Percentiles rank a stretch among this genome's conserved stretches.
Conservation (phyloP, 2,329 filamentous ascomycete genomes). For the Boeremia exigua region DNA sequence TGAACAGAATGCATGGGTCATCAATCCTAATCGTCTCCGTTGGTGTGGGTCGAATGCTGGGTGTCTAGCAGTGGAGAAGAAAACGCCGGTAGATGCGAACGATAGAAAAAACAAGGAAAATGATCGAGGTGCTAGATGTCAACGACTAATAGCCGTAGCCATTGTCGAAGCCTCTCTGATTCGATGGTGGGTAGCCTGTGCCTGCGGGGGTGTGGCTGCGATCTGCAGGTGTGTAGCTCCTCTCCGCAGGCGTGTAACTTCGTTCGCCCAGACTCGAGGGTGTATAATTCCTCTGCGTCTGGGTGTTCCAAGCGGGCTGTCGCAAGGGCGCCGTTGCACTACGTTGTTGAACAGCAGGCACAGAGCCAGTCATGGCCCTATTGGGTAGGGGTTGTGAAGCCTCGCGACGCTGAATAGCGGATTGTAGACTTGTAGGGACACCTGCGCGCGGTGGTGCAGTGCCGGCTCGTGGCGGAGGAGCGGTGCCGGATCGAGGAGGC, state of each 20-base stretch:
- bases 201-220: conserved; percentile 19
- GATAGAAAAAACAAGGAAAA: background rate
- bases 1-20: conserved; percentile 15
- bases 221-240: conserved; percentile 8
- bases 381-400: conserved; percentile 41
- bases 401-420: conserved; percentile 46
- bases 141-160: conserved; percentile 21
- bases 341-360: conserved; percentile 32
- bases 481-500: conserved; percentile 26
- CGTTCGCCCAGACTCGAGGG: conserved; percentile 11
- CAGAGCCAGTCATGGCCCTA: conserved; percentile 32
- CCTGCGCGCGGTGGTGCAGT: conserved; percentile 43
- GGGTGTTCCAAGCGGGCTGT: conserved; percentile 35
- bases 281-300: conserved; percentile 30
- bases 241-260: conserved; percentile 13
- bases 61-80: conserved; percentile 28
- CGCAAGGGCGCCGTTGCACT: conserved; percentile 45
- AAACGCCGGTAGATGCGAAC: conserved; percentile 28
- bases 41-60: conserved; percentile 9
- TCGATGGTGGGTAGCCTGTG: conserved; percentile 24
- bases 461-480: conserved; percentile 29
- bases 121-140: background rate
- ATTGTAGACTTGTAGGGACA: conserved; percentile 41
- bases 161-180: conserved; percentile 29
- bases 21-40: conserved; percentile 15